Percentiles rank a stretch among this genome's conserved stretches.
Conservation (phyloP, 139 green algal genomes). For the Penium margaritaceum region DNA sequence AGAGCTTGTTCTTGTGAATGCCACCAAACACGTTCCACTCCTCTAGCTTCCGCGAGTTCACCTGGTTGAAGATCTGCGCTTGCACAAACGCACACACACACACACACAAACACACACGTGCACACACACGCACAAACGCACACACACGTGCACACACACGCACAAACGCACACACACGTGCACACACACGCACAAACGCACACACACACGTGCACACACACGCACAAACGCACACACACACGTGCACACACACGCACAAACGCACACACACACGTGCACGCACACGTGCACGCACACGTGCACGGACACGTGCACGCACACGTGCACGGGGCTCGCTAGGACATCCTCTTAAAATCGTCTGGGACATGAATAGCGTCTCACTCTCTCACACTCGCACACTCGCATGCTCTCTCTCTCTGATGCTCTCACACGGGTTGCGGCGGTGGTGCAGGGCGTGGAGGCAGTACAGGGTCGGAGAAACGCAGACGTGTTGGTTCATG, state of each 20-base stretch:
- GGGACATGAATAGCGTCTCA: background rate
- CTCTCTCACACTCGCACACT: background rate
- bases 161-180: background rate
- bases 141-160: background rate
- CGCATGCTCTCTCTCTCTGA: background rate
- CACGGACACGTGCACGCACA: too few species aligned
- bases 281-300: too few species aligned
- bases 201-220: background rate
- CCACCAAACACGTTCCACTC: slow-evolving; percentile 44
- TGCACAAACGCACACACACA: background rate
- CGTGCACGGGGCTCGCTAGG: background rate
- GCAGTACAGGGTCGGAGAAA: too few species aligned
- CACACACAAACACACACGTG: too few species aligned
- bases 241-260: too few species aligned
- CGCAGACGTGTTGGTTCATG: too few species aligned
- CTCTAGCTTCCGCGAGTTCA: slow-evolving; percentile 66
- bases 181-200: background rate
- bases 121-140: background rate
- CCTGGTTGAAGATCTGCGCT: slow-evolving; percentile 74
- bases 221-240: too few species aligned
- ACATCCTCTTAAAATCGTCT: background rate
- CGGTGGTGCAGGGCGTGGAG: too few species aligned
- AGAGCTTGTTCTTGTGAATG: slow-evolving; percentile 41
- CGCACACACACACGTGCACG: too few species aligned
- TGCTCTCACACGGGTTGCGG: too few species aligned